Evolutionary conservation across 1,284 basidiomycete species (phyloP).

Genomic region (Ganoderma leucocontextum): DNA sequence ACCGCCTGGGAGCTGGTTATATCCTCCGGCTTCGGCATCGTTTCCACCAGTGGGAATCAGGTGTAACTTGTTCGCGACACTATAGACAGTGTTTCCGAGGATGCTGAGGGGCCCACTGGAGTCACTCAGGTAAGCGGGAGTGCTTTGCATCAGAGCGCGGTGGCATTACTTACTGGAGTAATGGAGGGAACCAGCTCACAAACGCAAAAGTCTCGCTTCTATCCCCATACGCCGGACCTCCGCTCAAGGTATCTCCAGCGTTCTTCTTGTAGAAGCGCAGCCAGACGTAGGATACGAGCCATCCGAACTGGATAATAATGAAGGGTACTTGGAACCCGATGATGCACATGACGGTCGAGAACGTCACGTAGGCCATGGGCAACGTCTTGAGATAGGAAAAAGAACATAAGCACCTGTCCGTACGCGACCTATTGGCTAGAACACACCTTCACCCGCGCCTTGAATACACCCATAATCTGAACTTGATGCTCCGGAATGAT

Average conservation of each 20-base stretch:
- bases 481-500: conserved; percentile 98
- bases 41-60: conserved; percentile 73
- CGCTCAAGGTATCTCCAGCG: conserved; percentile 61
- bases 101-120: conserved; percentile 70
- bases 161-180: conserved; percentile 75
- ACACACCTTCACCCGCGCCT: conserved; percentile 88
- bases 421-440: conserved; percentile 17
- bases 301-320: conserved; percentile 97
- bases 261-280: conserved; percentile 96
- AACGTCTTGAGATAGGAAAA: conserved; percentile 62
- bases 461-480: conserved; percentile 88
- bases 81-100: conserved; percentile 76
- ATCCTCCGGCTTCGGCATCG: conserved; percentile 79
- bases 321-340: conserved; percentile 93
- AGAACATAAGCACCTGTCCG: conserved; percentile 3
- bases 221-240: conserved; percentile 82
- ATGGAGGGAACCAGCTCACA: conserved; percentile 95
- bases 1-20: conserved; percentile 82
- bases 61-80: conserved; percentile 77
- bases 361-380: conserved; percentile 92
- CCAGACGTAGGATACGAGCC: conserved; percentile 96
- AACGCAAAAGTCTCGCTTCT: conserved; percentile 97
- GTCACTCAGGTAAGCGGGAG: background rate
- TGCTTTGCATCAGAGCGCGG: conserved; percentile 43
- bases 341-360: conserved; percentile 90